A percentile compares a stretch with the other conserved stretches of the same genome.
These are phyloP conservation scores for Globisporangium apiculatum DNA, from an alignment of 352 stramenopile species.

Conservation along the genomic window DNA sequence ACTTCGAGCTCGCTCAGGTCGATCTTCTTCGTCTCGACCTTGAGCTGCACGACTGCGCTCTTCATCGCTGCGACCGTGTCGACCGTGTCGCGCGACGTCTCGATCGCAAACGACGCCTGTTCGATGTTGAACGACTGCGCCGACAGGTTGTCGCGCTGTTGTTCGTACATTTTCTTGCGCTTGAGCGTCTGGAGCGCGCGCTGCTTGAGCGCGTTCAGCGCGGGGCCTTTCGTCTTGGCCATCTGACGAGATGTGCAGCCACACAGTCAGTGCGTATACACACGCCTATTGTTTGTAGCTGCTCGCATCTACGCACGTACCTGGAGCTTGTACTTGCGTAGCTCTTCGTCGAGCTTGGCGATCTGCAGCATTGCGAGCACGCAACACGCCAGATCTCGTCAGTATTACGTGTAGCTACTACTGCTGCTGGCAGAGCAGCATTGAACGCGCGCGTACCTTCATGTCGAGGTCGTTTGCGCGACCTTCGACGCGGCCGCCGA, in stretches of 20 bases:
- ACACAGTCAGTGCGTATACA: neutral
- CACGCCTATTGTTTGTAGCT: neutral
- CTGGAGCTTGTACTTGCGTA: constrained; percentile 75
- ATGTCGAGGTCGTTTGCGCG: constrained; percentile 70
- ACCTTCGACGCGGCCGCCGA: constrained; percentile 66
- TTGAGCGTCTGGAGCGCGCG: constrained; percentile 83
- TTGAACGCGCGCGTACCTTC: constrained; percentile 36
- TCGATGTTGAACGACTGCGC: constrained; percentile 87
- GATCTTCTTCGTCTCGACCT: constrained; percentile 94
- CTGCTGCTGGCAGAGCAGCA: neutral
- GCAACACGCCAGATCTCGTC: too few relatives aligned
- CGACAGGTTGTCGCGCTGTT: constrained; percentile 69
- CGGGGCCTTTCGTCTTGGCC: constrained; percentile 60
- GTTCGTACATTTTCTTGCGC: constrained; percentile 87
- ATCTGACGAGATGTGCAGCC: constrained; percentile 30
- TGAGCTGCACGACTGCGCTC: constrained; percentile 85
- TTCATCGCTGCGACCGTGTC: constrained; percentile 95
- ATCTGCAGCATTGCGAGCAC: constrained; percentile 30
- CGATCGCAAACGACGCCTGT: constrained; percentile 86
- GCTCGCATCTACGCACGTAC: constrained; percentile 10
- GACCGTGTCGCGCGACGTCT: constrained; percentile 90
- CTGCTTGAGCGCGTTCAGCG: constrained; percentile 73
- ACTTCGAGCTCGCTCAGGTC: constrained; percentile 95
- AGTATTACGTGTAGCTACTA: too few relatives aligned
- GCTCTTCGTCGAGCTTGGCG: constrained; percentile 71